These are phyloP conservation scores for Didymosphaeria variabile DNA, from an alignment of 2,329 filamentous ascomycete species.

Conservation along the genomic window DNA sequence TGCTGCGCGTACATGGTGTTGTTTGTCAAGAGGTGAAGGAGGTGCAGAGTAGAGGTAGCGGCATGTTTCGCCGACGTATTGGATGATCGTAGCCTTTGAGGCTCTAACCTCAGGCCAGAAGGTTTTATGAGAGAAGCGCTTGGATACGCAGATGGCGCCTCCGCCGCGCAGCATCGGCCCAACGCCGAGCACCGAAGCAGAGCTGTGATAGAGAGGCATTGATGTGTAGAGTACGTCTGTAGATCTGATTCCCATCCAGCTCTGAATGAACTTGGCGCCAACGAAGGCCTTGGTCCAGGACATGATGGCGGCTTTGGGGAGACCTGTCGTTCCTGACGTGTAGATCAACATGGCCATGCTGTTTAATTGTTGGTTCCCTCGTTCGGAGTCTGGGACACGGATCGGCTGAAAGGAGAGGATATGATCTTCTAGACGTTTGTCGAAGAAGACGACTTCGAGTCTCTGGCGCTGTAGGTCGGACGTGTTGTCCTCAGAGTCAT, in stretches of 20 bases:
- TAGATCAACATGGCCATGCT: constrained; percentile 51
- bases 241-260: constrained; percentile 39
- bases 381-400: constrained; percentile 40
- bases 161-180: constrained; percentile 39
- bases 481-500: constrained; percentile 18
- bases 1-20: constrained; percentile 42
- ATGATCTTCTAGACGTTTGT: constrained; percentile 34
- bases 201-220: constrained; percentile 51
- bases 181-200: constrained; percentile 42
- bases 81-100: constrained; percentile 48
- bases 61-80: constrained; percentile 53
- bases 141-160: constrained; percentile 37
- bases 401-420: constrained; percentile 40
- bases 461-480: constrained; percentile 26
- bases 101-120: constrained; percentile 51
- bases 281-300: constrained; percentile 36
- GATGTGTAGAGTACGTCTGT: constrained; percentile 47
- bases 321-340: constrained; percentile 49
- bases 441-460: constrained; percentile 44
- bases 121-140: constrained; percentile 47
- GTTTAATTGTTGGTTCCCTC: constrained; percentile 32
- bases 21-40: constrained; percentile 39
- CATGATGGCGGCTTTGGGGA: constrained; percentile 48
- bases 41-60: constrained; percentile 50
- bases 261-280: constrained; percentile 28